Base-by-base conservation (phyloP, 495 filamentous ascomycete genomes). In the Gamarada debralockiae region DNA sequence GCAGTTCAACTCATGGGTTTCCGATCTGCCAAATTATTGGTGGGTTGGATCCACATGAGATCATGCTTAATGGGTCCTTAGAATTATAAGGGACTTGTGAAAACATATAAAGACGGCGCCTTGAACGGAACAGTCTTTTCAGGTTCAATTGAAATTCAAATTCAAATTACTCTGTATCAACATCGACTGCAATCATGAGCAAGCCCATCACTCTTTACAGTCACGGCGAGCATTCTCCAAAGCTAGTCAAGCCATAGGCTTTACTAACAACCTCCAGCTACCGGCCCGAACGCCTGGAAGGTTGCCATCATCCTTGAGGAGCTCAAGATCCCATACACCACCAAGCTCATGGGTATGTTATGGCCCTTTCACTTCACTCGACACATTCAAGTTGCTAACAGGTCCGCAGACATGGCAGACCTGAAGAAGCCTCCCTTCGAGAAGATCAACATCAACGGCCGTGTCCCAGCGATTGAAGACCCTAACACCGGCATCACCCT, bases 401-500 rank as follows among this genome's bases (percentile, higher is more conserved):
- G 10, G 5, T 29, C 10, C 5, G 27, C 27, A 29, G 37, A 39
- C 6, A 7, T 74, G 31, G 18, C 55, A 4, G 71, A 75, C 20
- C 58, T 78, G 50, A 85, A 85, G 61, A 66, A 71, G 41, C 60
- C 65, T 4, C 61, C 69, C 0, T 91, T 67, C 65, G 63, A 70
- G 13, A 66, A 68, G 14, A 60, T 87, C 71, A 90, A 89, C 66
- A 85, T 84, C 58, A 90, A 91, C 67, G 87, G 86, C 50, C 84
- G 88, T 1, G 45, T 84, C 12, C 84, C 79, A 0, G 55, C 71
- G 1, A 61, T 70, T 39, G 33, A 60, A 12, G 56, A 57, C 41
- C 50, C 50, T 21, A 58, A 53, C 24, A 45, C 76, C 74, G 22
- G 71, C 75, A 52, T 74, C 25, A 68, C 60, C 3, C 40, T 74